Evolutionary conservation across 2,329 filamentous ascomycete species (phyloP), one percentile per base, ranked within the genome.

Genomic region (Aureobasidium subglaciale): DNA sequence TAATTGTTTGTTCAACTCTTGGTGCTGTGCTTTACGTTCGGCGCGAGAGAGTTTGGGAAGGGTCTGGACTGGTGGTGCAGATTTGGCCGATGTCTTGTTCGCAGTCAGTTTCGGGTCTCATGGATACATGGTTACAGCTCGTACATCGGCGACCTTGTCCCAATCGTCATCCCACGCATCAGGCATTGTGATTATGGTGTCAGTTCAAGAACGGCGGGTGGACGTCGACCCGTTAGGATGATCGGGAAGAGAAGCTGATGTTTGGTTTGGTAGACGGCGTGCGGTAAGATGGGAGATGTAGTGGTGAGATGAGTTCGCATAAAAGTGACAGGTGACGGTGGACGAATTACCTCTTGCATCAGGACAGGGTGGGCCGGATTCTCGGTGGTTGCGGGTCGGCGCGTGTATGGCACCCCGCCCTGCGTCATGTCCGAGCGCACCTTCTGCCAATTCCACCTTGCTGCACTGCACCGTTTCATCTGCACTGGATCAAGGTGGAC

Each of bases 121-220:
- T 29, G 8, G 3, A 5, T 24, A 13, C 5, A 1, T 16, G 30
- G 1, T 5, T 5, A 3, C 4, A 4, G 3, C 5, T 57, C 68
- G 42, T 75, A 84, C 82, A 73, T 95, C 90, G 56, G 87, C 89
- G 67, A 87, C 80, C 5, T 76, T 73, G 68, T 92, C 88, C 90
- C 91, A 97, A 66, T 96, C 88, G 64, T 95, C 85, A 61, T 92
- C 90, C 92, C 92, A 96, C 18, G 90, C 91, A 69, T 90, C 83
- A 34, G 87, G 85, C 57, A 86, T 70, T 20, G 70, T 71, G 45
- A 63, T 61, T 63, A 76, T 73, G 68, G 73, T 72, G 62, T 67
- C 77, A 15, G 25, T 18, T 13, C 45, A 20, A 25, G 42, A 25
- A n/a, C 13, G 41, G 20, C 15, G 22, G 38, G 15, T 27, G 22